Base-by-base conservation (phyloP, 805 yeast species). In the Nakazawaea sp. region DNA sequence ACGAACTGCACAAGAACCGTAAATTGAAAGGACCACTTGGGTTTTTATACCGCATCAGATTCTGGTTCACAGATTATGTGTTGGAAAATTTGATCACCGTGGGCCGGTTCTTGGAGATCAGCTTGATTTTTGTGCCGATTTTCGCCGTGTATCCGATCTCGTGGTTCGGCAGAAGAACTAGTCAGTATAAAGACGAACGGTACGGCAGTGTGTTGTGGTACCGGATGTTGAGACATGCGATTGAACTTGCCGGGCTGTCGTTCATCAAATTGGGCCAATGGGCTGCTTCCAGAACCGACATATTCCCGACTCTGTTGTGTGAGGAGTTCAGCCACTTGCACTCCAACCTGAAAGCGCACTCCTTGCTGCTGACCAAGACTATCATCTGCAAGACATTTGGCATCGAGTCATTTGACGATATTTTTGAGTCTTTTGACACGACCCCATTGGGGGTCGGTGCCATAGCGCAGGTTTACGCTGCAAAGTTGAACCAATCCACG, bases 241-340 rank as follows among this genome's bases (percentile, higher is more conserved):
- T 92, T 41, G 96, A 90, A 56, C 44, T 64, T 13, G 96, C 96
- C 0, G 98, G 98, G 1, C 95, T 97, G 3, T 81, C 96, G 3
- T 92, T 83, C 54, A 78, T 83, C 40, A 83, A 86, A 57, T 70
- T 92, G 40, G 98, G 97, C 3, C 99, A 92, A 62, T 92, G 99
- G 99, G 98, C 98, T 0, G 97, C 97, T 2, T 83, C 96, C 9
- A 73, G 99, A 57, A 85, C 95, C 0, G 99, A 92, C 59, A 81
- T 92, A 24, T 90, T 92, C 60, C 81, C 96, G 3, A 64, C 61
- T 32, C 84, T 72, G 28, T 60, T 90, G 57, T 90, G 97, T 55
- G 72, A 74, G 17, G 88, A 84, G 51, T 61, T 92, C 47, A 74
- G 85, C 8, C 61, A 71, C 18, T 61, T 92, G 38, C 99, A 92